A percentile compares a stretch with the other conserved stretches of the same genome.
These are phyloP conservation scores for Plantago elongata DNA, from an alignment of 257 asterid species.

Conservation along the genomic window DNA sequence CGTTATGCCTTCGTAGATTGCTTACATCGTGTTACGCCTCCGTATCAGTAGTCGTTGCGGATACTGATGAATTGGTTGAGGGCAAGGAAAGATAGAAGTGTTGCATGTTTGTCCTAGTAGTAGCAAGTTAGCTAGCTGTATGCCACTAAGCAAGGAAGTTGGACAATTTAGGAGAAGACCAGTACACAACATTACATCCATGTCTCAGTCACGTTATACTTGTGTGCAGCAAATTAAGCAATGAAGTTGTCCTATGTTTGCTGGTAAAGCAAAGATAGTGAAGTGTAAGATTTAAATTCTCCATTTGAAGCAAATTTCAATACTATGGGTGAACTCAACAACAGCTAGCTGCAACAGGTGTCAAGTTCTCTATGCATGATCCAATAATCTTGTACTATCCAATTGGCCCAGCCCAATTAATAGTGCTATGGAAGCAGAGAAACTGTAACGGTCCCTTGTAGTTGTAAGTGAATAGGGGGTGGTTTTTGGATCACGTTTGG, in stretches of 20 bases:
- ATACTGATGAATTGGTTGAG: background rate
- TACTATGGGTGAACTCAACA: background rate
- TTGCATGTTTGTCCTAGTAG: background rate
- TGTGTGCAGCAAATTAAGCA: background rate
- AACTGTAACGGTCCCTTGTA: no score
- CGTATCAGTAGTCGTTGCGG: no score
- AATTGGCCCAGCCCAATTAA: background rate
- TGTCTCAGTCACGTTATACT: background rate
- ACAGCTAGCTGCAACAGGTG: background rate
- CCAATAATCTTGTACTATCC: background rate
- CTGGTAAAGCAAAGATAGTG: conserved; percentile 1
- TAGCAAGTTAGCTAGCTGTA: background rate
- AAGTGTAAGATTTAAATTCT: background rate
- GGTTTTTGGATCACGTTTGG: no score
- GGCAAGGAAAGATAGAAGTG: no score
- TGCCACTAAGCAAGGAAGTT: background rate
- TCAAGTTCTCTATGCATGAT: background rate
- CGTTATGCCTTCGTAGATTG: no score
- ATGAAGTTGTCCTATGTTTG: background rate
- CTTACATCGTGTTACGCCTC: no score
- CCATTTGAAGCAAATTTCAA: background rate
- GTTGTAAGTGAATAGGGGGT: no score
- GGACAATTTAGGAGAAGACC: background rate
- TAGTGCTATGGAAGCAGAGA: no score
- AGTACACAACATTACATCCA: background rate